Base-by-base conservation (phyloP, 129 eudicot species). In the Pseudognaphalium luteoalbum region DNA sequence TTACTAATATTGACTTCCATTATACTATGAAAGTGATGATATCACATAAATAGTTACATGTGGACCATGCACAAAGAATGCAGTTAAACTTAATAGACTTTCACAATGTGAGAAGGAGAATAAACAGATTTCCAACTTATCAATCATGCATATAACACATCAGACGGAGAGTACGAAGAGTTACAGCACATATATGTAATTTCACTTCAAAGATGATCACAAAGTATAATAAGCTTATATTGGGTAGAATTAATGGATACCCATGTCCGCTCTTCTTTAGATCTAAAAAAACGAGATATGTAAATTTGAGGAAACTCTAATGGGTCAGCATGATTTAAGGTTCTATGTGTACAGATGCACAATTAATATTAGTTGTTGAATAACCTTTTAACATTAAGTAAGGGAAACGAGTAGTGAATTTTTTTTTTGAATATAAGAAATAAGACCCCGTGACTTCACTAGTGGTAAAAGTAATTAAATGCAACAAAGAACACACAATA, bases 1-100 rank as follows among this genome's bases (percentile, higher is more conserved):
- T 70, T 85, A 78, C 66, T 78, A 76, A 12, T 34, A 34, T 51
- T 30, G 63, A 30, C 44, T 33, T 10, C 22, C 72, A 75, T 64
- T 33, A 30, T 30, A 19, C 64, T 6, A 19, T n/a, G 14, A 65
- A 47, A 12, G 6, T 73, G 39, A 29, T n/a, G 34, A 51, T 21
- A 12, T 58, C 59, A 61, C 41, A 14, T n/a, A 59, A 64, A 80
- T 57, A 65, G 62, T 56, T 69, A 62, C 72, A 35, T 32, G 39
- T 11, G 41, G 14, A 76, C 32, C 68, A 56, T 56, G 59, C 56
- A 54, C 47, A 76, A 8, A 12, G 14, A 7, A 62, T 17, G 2
- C 16, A 52, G 8, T 32, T 20, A 20, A 52, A 52, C 2, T 32
- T 20, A 20, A 52, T 65, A 44, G 16, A 25, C 21, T 44, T n/a